Conservation (phyloP, 176 grass and related monocot genomes). For the Themeda triandra region DNA sequence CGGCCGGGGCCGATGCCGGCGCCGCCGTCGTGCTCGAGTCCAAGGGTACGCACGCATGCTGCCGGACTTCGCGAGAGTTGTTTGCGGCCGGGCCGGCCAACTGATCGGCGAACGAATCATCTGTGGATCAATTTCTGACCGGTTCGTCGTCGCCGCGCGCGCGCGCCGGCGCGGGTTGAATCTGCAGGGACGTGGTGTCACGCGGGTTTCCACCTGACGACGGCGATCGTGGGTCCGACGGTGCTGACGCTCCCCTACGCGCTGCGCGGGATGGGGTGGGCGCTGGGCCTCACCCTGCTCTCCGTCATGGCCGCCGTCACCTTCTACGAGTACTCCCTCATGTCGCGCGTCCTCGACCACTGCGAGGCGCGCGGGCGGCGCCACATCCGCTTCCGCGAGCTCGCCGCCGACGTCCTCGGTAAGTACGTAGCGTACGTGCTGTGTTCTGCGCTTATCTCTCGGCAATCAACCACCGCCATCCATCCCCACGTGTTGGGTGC, state of each 20-base stretch:
- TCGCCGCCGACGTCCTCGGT: conserved; percentile 92
- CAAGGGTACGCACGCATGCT: conserved; percentile 46
- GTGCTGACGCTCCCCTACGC: conserved; percentile 94
- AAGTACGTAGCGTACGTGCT: background rate
- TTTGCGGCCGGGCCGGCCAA: background rate
- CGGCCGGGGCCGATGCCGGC: conserved; percentile 49
- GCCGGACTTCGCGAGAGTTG: too few relatives aligned
- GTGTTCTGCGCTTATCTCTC: background rate
- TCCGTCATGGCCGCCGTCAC: conserved; percentile 66
- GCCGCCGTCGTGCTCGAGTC: conserved; percentile 93
- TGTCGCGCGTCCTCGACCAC: conserved; percentile 93
- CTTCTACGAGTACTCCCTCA: conserved; percentile 82
- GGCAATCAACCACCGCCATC: background rate
- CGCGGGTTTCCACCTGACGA: conserved; percentile 95
- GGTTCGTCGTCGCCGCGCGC: too few relatives aligned
- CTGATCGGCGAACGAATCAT: background rate
- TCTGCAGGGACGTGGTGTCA: conserved; percentile 85
- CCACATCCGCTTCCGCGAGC: conserved; percentile 96
- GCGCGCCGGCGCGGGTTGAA: too few relatives aligned
- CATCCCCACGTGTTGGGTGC: background rate
- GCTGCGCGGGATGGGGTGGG: conserved; percentile 84
- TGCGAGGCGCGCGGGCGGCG: conserved; percentile 77
- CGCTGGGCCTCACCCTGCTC: conserved; percentile 53
- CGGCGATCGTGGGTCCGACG: conserved; percentile 93
- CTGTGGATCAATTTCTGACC: background rate